phyloP scores from a whole-genome alignment of 306 rosid species.

The Alnus rubra region DNA sequence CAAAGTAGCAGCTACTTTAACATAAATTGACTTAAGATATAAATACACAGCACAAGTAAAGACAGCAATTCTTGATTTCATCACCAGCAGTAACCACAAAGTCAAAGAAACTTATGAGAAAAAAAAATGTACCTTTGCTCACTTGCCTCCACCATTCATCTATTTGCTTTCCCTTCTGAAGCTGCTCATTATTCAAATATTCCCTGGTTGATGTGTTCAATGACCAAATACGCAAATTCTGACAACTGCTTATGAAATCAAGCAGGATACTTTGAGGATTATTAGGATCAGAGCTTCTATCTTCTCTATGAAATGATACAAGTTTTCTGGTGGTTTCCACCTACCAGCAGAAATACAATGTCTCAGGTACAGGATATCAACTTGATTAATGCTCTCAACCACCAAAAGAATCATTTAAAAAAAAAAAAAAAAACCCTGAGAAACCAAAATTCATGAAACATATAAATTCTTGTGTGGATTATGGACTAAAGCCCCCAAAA shows the following conservation, averaged over 20 bases:
- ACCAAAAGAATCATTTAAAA: slow-evolving; percentile 8
- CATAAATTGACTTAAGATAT: neutral
- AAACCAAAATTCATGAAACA: slow-evolving; percentile 30
- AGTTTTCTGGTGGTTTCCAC: slow-evolving; percentile 95
- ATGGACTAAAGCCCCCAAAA: slow-evolving; percentile 16
- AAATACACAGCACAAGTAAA: slow-evolving; percentile 23
- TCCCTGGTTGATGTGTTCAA: slow-evolving; percentile 89
- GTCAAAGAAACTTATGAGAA: neutral
- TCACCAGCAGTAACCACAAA: slow-evolving; percentile 17
- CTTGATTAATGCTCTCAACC: slow-evolving; percentile 20
- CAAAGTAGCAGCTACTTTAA: neutral
- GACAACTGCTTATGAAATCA: slow-evolving; percentile 95
- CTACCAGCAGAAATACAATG: slow-evolving; percentile 40
- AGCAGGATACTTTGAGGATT: slow-evolving; percentile 87
- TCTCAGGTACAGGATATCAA: slow-evolving; percentile 30
- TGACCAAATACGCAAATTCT: slow-evolving; percentile 97
- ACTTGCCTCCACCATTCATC: slow-evolving; percentile 99
- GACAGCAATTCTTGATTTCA: slow-evolving; percentile 17
- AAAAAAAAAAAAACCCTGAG: slow-evolving; percentile 12
- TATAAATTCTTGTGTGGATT: slow-evolving; percentile 15
- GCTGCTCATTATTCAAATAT: slow-evolving; percentile 89
- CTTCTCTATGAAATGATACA: slow-evolving; percentile 92
- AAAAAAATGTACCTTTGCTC: slow-evolving; percentile 67
- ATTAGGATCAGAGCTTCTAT: slow-evolving; percentile 83
- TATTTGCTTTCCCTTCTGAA: slow-evolving; percentile 97